These are phyloP conservation scores for Euphorbia corollata DNA, from an alignment of 441 rosid genomes.

Conservation along the genomic window DNA sequence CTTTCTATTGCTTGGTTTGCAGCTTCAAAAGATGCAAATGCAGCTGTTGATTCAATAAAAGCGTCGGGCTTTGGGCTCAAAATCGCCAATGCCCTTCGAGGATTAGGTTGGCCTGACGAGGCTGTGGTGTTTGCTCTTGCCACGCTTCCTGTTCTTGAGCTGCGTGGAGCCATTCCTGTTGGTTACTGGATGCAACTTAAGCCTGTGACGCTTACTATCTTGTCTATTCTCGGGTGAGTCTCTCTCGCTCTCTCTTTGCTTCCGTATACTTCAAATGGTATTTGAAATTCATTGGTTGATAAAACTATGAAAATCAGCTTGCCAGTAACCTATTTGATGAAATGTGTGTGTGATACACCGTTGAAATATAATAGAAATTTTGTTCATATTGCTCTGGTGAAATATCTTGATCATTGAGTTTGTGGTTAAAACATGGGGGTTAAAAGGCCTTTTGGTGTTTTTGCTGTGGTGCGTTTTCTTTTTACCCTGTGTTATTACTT, in stretches of 20 bases:
- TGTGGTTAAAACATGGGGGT: neutral
- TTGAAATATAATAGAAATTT: neutral
- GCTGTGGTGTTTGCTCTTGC: conserved; percentile 84
- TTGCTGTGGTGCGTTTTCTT: too few species aligned
- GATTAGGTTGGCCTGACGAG: conserved; percentile 73
- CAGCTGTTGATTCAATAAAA: conserved; percentile 66
- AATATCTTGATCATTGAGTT: neutral
- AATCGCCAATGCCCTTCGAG: conserved; percentile 51
- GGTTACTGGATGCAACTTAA: conserved; percentile 93
- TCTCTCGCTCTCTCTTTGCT: conserved; percentile 13
- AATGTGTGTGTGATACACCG: neutral
- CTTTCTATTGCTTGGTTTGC: conserved; percentile 72
- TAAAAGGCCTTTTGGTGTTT: too few species aligned
- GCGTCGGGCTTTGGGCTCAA: conserved; percentile 68
- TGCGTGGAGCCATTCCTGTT: conserved; percentile 88
- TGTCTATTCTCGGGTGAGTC: conserved; percentile 67
- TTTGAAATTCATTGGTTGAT: neutral
- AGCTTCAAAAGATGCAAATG: conserved; percentile 65
- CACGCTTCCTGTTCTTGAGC: conserved; percentile 81
- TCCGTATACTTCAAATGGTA: neutral
- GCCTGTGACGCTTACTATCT: conserved; percentile 44
- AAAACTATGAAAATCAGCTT: neutral
- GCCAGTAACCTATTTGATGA: conserved; percentile 7
- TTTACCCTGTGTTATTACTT: too few species aligned
- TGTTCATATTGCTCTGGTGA: neutral